Evolutionary conservation across 1,284 basidiomycete species (phyloP).

Genomic region (Apiotrichum brassicae): DNA sequence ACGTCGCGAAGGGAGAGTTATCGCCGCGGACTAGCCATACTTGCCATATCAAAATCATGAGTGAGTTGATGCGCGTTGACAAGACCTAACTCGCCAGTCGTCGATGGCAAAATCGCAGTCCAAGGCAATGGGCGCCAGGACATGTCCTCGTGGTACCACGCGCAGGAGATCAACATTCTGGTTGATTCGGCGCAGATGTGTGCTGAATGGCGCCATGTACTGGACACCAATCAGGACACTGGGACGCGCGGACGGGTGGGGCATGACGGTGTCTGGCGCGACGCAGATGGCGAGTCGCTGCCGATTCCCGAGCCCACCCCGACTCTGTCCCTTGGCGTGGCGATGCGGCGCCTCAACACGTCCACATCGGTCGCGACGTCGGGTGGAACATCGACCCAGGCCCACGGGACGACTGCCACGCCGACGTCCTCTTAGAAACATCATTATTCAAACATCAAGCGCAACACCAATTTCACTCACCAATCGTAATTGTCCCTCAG

Average conservation of each 20-base stretch:
- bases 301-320: conserved; percentile 1
- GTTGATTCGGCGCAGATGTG: conserved; percentile 57
- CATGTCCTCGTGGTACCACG: conserved; percentile 67
- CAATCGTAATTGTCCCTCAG: too few relatives aligned
- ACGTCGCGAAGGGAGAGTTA: conserved; percentile 52
- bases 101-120: conserved; percentile 61
- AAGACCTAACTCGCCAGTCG: not conserved
- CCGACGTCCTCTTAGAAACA: too few relatives aligned
- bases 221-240: conserved; percentile 65
- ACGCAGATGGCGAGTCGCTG: conserved; percentile 19
- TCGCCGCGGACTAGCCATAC: conserved; percentile 57
- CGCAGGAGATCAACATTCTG: conserved; percentile 66
- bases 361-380: not conserved
- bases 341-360: not conserved
- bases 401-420: too few relatives aligned
- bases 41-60: conserved; percentile 64
- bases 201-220: conserved; percentile 55
- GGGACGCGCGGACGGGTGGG: conserved; percentile 51
- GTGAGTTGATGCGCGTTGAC: conserved; percentile 26
- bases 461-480: too few relatives aligned
- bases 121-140: conserved; percentile 46
- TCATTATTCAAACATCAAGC: too few relatives aligned
- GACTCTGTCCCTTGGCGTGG: not conserved
- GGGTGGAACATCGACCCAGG: not conserved
- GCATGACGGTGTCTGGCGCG: conserved; percentile 31